Evolutionary conservation across 2,329 filamentous ascomycete genomes (phyloP), one percentile per base, ranked within the genome.

Genomic region (Colletotrichum musae): DNA sequence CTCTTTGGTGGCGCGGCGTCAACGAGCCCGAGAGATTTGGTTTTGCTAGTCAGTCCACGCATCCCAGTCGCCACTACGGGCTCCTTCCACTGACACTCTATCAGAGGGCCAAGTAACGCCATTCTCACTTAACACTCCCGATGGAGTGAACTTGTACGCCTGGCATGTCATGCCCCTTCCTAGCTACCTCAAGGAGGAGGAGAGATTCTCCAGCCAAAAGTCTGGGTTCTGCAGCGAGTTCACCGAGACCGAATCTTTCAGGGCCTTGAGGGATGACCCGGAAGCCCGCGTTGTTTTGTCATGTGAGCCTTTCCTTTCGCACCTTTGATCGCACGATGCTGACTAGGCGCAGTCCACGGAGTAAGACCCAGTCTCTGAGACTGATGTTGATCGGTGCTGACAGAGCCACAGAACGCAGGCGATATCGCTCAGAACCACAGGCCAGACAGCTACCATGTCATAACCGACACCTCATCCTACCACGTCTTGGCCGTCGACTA

Each of bases 401-500:
- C 32, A 6, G 7, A 18, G 36, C 12, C 24, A 45, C 24, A 93
- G 85, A 98, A 98, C 79, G 94, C 94, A 41, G 95, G 94, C 5
- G 93, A 97, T 74, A 80, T 98, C 36, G 94, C 92, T 18, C 93
- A 97, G 78, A 90, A 89, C 69, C 88, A 91, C 77, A 90, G 95
- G 16, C 92, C 94, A 2, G 86, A 90, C 39, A 92, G 90, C 65
- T 97, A 97, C 78, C 93, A 94, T 74, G 87, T 91, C 52, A 84
- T 97, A 50, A 89, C 94, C 4, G 88, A 92, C 60, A 89, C 91
- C 3, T 92, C 92, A 2, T 88, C 87, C 0, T 90, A 94, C 63
- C 95, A 98, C 77, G 88, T 97, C 52, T 84, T 98, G n/a, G 89
- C 94, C 47, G 90, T 97, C 74, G 94, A 97, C 83, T 98, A 98